Evolutionary conservation across 768 basidiomycete genomes (phyloP).

Genomic region (Pleurotus salmoneostramineus): DNA sequence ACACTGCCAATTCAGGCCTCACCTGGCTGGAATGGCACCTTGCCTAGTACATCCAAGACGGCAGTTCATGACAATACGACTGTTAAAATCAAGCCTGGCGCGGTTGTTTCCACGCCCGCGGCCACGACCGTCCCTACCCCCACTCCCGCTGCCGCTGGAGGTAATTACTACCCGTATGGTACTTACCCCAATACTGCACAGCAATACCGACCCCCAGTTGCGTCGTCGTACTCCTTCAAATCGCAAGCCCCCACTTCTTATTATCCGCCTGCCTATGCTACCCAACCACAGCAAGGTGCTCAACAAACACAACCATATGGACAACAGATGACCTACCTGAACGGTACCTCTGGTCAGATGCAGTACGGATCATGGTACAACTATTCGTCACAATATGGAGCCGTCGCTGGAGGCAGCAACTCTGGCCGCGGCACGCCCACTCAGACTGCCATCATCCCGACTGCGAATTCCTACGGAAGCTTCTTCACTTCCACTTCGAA

Average conservation of each 20-base stretch:
- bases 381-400: slow-evolving; percentile 8
- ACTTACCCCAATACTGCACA: slow-evolving; percentile 7
- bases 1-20: slow-evolving; percentile 60
- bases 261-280: slow-evolving; percentile 8
- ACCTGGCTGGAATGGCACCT: slow-evolving; percentile 72
- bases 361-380: slow-evolving; percentile 14
- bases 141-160: slow-evolving; percentile 20
- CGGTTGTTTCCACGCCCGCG: slow-evolving; percentile 25
- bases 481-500: slow-evolving; percentile 28
- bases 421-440: slow-evolving; percentile 37
- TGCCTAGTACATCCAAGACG: slow-evolving; percentile 49
- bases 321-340: slow-evolving; percentile 1
- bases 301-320: slow-evolving; percentile 6
- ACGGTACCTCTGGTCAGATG: slow-evolving; percentile 8
- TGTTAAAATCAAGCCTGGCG: slow-evolving; percentile 49
- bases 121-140: slow-evolving; percentile 27
- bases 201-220: slow-evolving; percentile 10
- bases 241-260: slow-evolving; percentile 5
- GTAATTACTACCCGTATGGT: slow-evolving; percentile 13
- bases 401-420: slow-evolving; percentile 8
- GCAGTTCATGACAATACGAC: slow-evolving; percentile 77
- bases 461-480: slow-evolving; percentile 30
- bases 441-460: slow-evolving; percentile 5
- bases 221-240: slow-evolving; percentile 12
- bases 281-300: not conserved